phyloP scores from a whole-genome alignment of 331 rosid genomes.

The Dryas integrifolia region DNA sequence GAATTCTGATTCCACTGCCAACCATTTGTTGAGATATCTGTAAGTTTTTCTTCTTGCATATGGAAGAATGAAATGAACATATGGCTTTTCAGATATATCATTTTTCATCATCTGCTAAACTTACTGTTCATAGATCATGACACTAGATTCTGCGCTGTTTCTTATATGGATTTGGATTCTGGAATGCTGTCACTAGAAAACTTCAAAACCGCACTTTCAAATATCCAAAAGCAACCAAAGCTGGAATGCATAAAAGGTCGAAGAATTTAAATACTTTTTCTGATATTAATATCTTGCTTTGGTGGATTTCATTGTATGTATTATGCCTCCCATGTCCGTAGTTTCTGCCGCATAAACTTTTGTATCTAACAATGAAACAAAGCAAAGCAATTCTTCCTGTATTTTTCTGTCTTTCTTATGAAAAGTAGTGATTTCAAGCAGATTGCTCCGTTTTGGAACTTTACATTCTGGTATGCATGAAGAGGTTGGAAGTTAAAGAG shows the following conservation, averaged over 20 bases:
- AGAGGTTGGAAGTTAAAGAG: slow-evolving; percentile 83
- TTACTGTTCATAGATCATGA: slow-evolving; percentile 26
- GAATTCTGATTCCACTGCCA: slow-evolving; percentile 57
- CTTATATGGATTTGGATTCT: slow-evolving; percentile 64
- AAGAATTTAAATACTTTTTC: slow-evolving; percentile 13
- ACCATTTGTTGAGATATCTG: slow-evolving; percentile 68
- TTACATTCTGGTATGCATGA: slow-evolving; percentile 83
- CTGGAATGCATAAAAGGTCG: slow-evolving; percentile 71
- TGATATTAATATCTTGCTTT: not conserved
- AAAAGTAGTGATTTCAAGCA: slow-evolving; percentile 32
- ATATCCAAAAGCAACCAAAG: slow-evolving; percentile 71
- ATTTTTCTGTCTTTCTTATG: not conserved
- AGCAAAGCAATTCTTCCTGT: not conserved
- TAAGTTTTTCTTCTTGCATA: slow-evolving; percentile 44
- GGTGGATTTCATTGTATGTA: slow-evolving; percentile 7
- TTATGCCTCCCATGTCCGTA: not conserved
- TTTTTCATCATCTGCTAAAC: slow-evolving; percentile 17
- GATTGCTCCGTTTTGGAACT: slow-evolving; percentile 87
- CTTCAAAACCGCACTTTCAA: slow-evolving; percentile 63
- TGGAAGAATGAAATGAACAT: not conserved
- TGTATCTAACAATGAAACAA: not conserved
- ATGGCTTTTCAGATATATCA: not conserved
- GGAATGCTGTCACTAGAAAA: slow-evolving; percentile 62
- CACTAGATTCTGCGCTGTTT: slow-evolving; percentile 69
- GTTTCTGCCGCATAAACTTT: not conserved